Evolutionary conservation across 2,329 filamentous ascomycete genomes (phyloP), one percentile per base, ranked within the genome.

Genomic region (Fusarium pseudoanthophilum): DNA sequence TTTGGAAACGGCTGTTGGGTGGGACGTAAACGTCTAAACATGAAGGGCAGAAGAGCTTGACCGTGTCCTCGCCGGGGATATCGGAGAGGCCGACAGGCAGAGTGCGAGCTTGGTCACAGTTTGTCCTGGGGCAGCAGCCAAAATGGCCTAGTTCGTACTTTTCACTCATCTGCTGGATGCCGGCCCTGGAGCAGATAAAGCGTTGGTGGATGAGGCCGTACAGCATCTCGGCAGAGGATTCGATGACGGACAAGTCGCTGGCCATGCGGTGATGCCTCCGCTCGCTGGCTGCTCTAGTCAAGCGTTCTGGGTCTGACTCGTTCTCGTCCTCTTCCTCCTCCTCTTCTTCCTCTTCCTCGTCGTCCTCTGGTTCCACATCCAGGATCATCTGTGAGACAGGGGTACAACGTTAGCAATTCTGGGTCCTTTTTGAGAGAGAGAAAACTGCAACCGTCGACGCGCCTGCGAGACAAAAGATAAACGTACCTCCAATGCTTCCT

Each of bases 101-200:
- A 20, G 97, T 96, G 78, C 95, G 92, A 73, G 94, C 93, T 68
- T 93, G 92, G 78, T 95, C 93, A 87, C 96, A 99, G 83, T 95
- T 91, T 67, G 95, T 97, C 67, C 96, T 91, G n/a, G 96, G 96
- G 82, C 96, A 99, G 76, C 92, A 92, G 60, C 96, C 96, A 80
- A 99, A 99, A 85, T 99, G 95, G 70, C 95, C 93, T 55, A 97
- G 88, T 83, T 98, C 95, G 86, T 98, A 99, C 83, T 99, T 99
- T 83, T 99, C 96, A 72, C 95, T 94, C 96, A 99, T 99, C 82
- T 98, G 95, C 84, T 98, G 95, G 78, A 99, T 98, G 59, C 96
- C 96, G 5, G 94, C 94, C 67, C 96, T 90, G 30, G 95, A 98
- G 79, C 95, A 98, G 84, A 99, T 98, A 84, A 98, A 99, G 64